phyloP scores from a whole-genome alignment of 345 rosid genomes.

The Rhodamnia argentea region DNA sequence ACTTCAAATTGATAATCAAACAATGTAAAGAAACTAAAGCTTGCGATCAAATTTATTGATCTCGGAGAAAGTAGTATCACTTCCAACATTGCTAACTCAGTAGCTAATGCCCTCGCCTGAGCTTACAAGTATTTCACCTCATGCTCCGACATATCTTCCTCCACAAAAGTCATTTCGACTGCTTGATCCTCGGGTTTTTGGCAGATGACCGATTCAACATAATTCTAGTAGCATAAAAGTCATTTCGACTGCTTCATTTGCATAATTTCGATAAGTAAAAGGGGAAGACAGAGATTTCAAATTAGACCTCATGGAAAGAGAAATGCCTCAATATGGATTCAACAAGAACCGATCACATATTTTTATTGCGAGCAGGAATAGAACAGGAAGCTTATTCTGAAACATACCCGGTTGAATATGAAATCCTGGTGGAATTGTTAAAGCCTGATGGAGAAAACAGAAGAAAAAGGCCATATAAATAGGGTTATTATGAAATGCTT shows the following conservation, averaged over 20 bases:
- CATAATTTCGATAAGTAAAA: not conserved
- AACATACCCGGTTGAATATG: not conserved
- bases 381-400: not conserved
- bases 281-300: not conserved
- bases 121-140: not conserved
- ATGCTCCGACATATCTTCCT: not conserved
- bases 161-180: not conserved
- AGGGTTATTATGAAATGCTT: too few species aligned
- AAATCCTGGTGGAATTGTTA: not conserved
- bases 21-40: not conserved
- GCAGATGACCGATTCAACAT: not conserved
- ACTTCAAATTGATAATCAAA: not conserved
- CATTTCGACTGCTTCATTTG: not conserved
- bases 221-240: not conserved
- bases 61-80: not conserved
- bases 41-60: not conserved
- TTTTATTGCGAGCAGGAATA: not conserved
- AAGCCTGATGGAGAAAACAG: not conserved
- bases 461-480: too few species aligned
- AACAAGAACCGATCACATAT: not conserved
- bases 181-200: not conserved
- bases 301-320: not conserved
- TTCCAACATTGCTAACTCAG: not conserved
- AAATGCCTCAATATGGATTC: not conserved
- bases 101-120: not conserved